Evolutionary conservation across 2,329 filamentous ascomycete genomes (phyloP).

Genomic region (Venturia effusa): DNA sequence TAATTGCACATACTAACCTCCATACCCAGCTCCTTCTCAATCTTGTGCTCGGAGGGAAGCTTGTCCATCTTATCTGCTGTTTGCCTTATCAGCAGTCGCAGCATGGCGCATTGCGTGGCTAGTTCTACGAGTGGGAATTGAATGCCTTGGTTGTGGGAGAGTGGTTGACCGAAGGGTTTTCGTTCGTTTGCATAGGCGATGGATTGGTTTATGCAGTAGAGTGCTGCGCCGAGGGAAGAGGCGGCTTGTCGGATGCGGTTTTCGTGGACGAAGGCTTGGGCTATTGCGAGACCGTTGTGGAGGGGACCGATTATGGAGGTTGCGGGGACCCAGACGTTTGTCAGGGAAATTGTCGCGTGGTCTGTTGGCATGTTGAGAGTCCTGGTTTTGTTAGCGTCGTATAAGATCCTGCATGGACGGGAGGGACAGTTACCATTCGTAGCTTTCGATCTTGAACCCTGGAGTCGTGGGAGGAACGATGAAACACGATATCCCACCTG

Average conservation of each 20-base stretch:
- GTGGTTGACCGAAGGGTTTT: conserved; percentile 44
- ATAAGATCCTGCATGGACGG: no score
- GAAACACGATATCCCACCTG: conserved; percentile 50
- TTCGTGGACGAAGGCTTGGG: conserved; percentile 56
- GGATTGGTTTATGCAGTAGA: conserved; percentile 48
- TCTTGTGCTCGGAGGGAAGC: conserved; percentile 37
- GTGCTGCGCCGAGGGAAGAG: conserved; percentile 47
- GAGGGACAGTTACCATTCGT: conserved; percentile 35
- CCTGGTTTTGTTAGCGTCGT: conserved; percentile 19
- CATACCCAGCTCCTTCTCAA: conserved; percentile 48
- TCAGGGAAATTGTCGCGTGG: conserved; percentile 48
- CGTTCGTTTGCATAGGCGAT: conserved; percentile 45
- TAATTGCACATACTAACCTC: conserved; percentile 58
- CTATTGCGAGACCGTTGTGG: conserved; percentile 46
- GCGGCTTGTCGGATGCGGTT: conserved; percentile 56
- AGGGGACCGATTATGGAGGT: conserved; percentile 41
- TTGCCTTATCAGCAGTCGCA: conserved; percentile 48
- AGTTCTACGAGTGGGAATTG: conserved; percentile 55
- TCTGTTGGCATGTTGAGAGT: conserved; percentile 58
- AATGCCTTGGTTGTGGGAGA: conserved; percentile 51
- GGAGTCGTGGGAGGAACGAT: conserved; percentile 43
- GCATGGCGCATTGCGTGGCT: conserved; percentile 50
- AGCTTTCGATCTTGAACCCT: conserved; percentile 45
- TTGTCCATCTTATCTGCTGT: conserved; percentile 52
- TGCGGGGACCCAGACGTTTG: conserved; percentile 45